These are phyloP conservation scores for Rhododendron kiyosumense DNA, from an alignment of 148 eudicot species.

Conservation along the genomic window DNA sequence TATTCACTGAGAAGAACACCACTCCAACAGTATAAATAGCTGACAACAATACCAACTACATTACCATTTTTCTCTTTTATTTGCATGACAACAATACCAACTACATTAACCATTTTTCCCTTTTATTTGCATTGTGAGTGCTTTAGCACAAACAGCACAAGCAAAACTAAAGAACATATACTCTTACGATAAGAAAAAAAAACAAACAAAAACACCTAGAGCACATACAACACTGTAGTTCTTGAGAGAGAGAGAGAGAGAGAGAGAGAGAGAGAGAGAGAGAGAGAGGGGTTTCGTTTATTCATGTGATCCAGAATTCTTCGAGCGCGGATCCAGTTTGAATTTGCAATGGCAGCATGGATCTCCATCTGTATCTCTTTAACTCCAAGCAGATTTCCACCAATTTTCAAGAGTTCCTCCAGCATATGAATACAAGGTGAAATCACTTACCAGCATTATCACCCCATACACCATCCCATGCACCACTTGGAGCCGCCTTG, in stretches of 20 bases:
- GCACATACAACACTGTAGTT: not conserved
- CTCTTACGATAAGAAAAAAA: not conserved
- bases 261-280: not conserved
- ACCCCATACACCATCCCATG: constrained; percentile 86
- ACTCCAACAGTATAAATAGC: not conserved
- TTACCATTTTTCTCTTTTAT: not conserved
- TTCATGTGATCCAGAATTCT: not conserved
- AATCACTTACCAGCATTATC: constrained; percentile 22
- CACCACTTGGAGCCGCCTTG: constrained; percentile 54
- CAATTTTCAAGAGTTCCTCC: not conserved
- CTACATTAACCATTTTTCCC: not conserved
- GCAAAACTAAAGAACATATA: not conserved
- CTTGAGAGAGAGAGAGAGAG: not conserved
- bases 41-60: not conserved
- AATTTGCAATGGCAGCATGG: not conserved
- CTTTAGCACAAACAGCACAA: not conserved
- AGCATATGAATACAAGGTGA: not conserved
- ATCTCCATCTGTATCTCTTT: not conserved
- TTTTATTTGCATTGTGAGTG: not conserved
- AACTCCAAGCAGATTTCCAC: not conserved
- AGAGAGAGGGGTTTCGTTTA: not conserved
- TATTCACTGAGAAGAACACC: not conserved
- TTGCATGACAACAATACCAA: not conserved
- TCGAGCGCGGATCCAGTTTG: not conserved
- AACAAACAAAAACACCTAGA: not conserved